Percentiles rank a stretch among this genome's conserved stretches.
Evolutionary conservation across 805 yeast species (phyloP).

Genomic region (Barnettozyma populi): DNA sequence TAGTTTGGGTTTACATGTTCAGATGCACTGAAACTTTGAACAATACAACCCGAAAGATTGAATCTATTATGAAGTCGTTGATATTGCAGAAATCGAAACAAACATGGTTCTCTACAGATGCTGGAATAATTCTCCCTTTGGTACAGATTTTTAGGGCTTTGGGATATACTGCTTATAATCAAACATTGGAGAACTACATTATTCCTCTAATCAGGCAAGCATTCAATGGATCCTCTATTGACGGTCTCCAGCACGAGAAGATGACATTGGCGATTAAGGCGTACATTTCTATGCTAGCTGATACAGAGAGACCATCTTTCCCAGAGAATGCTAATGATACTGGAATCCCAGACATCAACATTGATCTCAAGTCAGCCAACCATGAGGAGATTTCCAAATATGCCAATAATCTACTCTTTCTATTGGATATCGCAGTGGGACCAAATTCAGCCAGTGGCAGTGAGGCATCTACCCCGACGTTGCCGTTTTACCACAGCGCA

Average conservation of each 20-base stretch:
- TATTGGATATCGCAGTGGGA: conserved; percentile 59
- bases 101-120: conserved; percentile 70
- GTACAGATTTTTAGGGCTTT: conserved; percentile 71
- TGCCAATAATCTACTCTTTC: conserved; percentile 47
- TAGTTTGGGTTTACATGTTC: conserved; percentile 86
- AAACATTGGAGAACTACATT: conserved; percentile 71
- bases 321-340: conserved; percentile 44
- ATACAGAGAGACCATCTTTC: conserved; percentile 65
- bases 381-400: conserved; percentile 70
- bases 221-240: conserved; percentile 54
- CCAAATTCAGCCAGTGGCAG: conserved; percentile 26
- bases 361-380: conserved; percentile 27
- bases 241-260: conserved; percentile 63
- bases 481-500: conserved; percentile 30
- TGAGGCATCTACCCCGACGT: conserved; percentile 24
- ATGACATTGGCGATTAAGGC: conserved; percentile 64
- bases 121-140: conserved; percentile 54
- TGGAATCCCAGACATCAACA: conserved; percentile 29
- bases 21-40: conserved; percentile 86
- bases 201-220: conserved; percentile 61
- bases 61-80: conserved; percentile 50
- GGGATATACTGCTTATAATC: conserved; percentile 75
- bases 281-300: conserved; percentile 66
- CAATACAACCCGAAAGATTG: conserved; percentile 76
- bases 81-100: conserved; percentile 57